Evolutionary conservation across 2,329 filamentous ascomycete species (phyloP), one percentile per base, ranked within the genome.

Genomic region (Fusarium bactridioides): DNA sequence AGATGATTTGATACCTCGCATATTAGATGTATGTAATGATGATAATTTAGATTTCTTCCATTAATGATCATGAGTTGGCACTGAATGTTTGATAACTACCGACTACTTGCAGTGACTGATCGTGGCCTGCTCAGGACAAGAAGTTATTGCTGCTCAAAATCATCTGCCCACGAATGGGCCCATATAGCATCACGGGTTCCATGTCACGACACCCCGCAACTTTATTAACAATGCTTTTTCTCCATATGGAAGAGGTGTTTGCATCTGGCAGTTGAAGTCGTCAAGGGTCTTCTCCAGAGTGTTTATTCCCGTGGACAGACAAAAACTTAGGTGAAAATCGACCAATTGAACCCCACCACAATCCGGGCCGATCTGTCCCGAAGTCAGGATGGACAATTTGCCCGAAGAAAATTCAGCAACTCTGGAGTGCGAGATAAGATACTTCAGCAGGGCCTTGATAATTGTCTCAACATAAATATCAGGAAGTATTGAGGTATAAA

Each of bases 401-500:
- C 43, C 54, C 51, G 45, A 40, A 59, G 58, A 60, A 68, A 73
- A 73, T 64, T 62, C 64, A 60, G 53, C 69, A 54, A 59, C 40
- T 64, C 69, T 23, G 53, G 47, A 51, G 62, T 35, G 43, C 45
- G 40, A 61, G 59, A 65, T 54, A 71, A 62, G 47, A 72, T 73
- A 72, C 70, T 68, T 69, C 21, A 61, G 56, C 21, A 61, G 51
- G 29, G 38, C 64, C 51, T 67, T 41, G 50, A 55, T 69, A 74
- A 73, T 74, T 74, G 47, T 74, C 70, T 74, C 71, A 73, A 74
- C 71, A 72, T 59, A 74, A 69, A 69, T 59, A 56, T 69, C 64
- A 72, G 59, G 37, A 59, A 69, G 63, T 72, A 63, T 29, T 43
- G 45, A 45, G 58, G 23, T 23, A 43, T 33, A 51, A 48, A 37